phyloP scores from a whole-genome alignment of 192 early-diverging fungal species.

The Gaertneriomyces semiglobifer region DNA sequence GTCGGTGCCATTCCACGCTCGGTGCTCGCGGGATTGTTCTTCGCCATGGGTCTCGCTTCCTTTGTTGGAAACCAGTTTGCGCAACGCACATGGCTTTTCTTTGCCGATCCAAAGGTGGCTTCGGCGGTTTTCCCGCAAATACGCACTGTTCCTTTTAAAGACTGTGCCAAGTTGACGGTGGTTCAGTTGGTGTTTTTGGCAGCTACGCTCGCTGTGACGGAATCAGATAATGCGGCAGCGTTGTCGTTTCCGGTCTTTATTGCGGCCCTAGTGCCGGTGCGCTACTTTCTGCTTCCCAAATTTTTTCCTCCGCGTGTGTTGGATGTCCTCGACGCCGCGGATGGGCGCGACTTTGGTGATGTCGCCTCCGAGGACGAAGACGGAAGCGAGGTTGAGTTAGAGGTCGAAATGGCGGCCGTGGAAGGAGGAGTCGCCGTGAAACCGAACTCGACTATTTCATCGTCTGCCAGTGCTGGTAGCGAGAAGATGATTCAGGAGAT shows the following conservation, averaged over 20 bases:
- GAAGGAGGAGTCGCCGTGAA: neutral
- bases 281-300: conserved; percentile 10
- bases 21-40: conserved; percentile 24
- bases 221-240: conserved; percentile 11
- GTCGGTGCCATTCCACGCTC: conserved; percentile 15
- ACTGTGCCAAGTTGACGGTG: conserved; percentile 8
- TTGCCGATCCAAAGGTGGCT: neutral
- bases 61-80: conserved; percentile 20
- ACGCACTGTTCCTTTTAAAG: neutral
- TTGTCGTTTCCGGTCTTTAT: conserved; percentile 24
- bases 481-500: conserved; percentile 6
- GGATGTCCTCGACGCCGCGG: conserved; percentile 10
- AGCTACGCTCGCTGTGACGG: conserved; percentile 9
- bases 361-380: neutral
- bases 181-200: conserved; percentile 13
- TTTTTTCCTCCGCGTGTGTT: neutral
- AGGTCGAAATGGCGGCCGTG: conserved; percentile 3
- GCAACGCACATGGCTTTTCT: conserved; percentile 2
- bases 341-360: conserved; percentile 1
- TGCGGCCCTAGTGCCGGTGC: conserved; percentile 20
- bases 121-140: neutral
- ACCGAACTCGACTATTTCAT: neutral
- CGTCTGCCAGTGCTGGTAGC: neutral
- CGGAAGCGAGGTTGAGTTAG: neutral
- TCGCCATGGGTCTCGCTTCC: conserved; percentile 26